These are phyloP conservation scores for Hyaloscypha finlandica DNA, from an alignment of 495 filamentous ascomycete species.

Conservation along the genomic window DNA sequence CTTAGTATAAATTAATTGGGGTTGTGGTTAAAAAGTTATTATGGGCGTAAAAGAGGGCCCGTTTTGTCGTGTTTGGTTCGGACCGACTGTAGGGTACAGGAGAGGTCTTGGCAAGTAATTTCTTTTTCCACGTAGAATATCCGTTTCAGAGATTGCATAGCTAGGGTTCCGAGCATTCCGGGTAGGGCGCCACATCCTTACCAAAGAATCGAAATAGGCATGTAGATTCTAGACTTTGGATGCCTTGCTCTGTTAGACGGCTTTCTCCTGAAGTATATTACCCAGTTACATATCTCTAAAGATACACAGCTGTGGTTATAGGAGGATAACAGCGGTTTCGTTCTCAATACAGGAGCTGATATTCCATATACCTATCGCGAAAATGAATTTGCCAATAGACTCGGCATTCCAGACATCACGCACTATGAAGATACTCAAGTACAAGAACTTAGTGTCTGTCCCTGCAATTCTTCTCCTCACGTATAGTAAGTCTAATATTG, in stretches of 20 bases:
- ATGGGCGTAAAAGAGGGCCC: no score
- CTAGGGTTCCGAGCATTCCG: no score
- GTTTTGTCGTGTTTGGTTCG: no score
- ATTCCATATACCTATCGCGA: background rate
- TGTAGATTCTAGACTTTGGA: background rate
- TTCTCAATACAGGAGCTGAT: background rate
- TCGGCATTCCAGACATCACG: background rate
- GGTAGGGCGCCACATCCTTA: no score
- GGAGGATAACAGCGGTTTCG: background rate
- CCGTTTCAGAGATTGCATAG: no score
- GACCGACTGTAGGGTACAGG: no score
- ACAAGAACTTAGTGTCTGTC: constrained; percentile 1
- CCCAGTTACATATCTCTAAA: background rate
- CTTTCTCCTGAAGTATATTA: constrained; percentile 1
- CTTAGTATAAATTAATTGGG: no score
- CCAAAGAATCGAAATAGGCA: no score
- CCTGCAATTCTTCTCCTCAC: background rate
- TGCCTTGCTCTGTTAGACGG: background rate
- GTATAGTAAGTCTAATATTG: background rate
- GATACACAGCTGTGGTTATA: background rate
- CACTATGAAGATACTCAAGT: constrained; percentile 1
- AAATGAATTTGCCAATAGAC: background rate
- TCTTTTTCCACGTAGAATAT: no score
- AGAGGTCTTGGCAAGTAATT: no score
- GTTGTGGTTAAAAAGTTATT: no score